These are phyloP conservation scores for Suillus tomentosus DNA, from an alignment of 768 basidiomycete genomes.

Conservation along the genomic window DNA sequence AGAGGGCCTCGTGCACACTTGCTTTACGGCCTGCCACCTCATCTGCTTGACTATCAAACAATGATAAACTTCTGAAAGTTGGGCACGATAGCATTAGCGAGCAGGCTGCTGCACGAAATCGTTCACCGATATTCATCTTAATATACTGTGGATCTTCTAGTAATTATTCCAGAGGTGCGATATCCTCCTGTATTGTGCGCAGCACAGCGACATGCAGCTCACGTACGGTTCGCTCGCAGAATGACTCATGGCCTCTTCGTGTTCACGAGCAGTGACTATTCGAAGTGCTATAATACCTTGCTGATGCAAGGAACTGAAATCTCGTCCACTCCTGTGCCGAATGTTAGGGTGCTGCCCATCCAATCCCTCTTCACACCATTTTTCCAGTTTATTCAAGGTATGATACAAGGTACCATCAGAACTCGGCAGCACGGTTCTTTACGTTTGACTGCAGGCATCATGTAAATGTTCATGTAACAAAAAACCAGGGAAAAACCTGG, in stretches of 20 bases:
- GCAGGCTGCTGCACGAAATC: background rate
- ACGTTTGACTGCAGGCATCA: background rate
- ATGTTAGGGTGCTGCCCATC: background rate
- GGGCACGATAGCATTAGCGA: background rate
- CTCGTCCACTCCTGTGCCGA: background rate
- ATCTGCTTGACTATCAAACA: background rate
- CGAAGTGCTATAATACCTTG: background rate
- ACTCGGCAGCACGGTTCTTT: background rate
- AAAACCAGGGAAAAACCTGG: background rate
- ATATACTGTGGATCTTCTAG: background rate
- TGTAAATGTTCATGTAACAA: background rate
- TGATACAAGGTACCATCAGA: background rate
- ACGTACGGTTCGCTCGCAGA: background rate
- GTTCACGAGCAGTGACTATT: background rate
- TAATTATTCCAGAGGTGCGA: background rate
- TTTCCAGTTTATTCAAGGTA: background rate
- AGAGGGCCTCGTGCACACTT: background rate
- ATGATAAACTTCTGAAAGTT: background rate
- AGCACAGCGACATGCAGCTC: background rate
- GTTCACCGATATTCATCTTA: background rate
- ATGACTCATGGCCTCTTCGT: background rate
- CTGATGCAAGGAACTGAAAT: background rate
- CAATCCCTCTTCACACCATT: background rate
- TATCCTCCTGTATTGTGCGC: background rate
- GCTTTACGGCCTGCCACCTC: background rate